phyloP scores from a whole-genome alignment of 139 green algal genomes.

The Tetradesmus lagerheimii region DNA sequence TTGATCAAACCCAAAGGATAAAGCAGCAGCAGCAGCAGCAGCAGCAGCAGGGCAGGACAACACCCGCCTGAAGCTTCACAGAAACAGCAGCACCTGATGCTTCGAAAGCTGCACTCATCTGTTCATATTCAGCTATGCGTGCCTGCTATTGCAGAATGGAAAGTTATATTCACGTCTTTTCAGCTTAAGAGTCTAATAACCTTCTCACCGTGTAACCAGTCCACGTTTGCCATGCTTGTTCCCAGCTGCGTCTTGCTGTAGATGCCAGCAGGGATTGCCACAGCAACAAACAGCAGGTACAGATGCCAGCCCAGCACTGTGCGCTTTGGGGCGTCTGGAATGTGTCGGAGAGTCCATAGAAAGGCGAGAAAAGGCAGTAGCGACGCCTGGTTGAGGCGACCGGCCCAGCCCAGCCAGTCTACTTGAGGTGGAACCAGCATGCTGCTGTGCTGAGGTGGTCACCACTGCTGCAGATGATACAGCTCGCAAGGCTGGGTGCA shows the following conservation, averaged over 20 bases:
- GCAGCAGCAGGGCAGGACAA: background rate
- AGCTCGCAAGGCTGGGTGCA: background rate
- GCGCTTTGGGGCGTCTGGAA: constrained; percentile 15
- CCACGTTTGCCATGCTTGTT: constrained; percentile 33
- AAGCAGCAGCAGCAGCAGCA: background rate
- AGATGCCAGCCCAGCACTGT: background rate
- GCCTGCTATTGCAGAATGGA: no score
- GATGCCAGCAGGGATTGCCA: constrained; percentile 39
- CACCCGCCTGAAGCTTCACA: no score
- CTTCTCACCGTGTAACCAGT: constrained; percentile 34
- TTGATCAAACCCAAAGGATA: no score
- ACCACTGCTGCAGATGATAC: background rate
- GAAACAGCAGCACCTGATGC: no score
- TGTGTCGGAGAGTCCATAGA: background rate
- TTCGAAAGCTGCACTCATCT: no score
- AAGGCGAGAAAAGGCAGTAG: constrained; percentile 38
- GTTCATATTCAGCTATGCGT: background rate
- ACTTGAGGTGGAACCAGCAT: background rate
- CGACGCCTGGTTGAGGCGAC: constrained; percentile 2
- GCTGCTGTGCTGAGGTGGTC: background rate
- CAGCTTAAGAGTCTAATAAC: no score
- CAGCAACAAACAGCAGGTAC: constrained; percentile 36
- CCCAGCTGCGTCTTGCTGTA: constrained; percentile 26
- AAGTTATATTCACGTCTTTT: no score
- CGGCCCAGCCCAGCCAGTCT: background rate